Base-by-base conservation (phyloP, 2,329 filamentous ascomycete genomes). In the Nothophoma quercina region DNA sequence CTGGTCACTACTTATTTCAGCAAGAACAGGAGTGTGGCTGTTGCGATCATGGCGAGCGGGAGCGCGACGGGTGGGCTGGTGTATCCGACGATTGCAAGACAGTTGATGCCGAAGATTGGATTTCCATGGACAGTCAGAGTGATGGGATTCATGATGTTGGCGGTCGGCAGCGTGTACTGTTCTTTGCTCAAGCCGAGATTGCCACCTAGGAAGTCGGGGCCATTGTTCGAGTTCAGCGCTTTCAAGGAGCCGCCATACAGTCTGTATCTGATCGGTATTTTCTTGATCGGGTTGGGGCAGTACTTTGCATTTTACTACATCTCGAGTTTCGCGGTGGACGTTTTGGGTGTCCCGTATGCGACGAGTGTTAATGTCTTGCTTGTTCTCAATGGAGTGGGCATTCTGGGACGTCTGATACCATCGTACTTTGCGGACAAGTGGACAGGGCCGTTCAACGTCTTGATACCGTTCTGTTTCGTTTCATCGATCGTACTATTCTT, bases 121-220 rank as follows among this genome's bases (percentile, higher is more conserved):
- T 89, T 88, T 62, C 77, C 78, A 0, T 88, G 86, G 85, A 86
- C 87, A 0, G 79, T 87, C n/a, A 77, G 86, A 0, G 79, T 82
- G 0, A 78, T 88, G 56, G 86, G 82, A 0, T 81, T 89, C 43
- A 78, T 89, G 25, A 83, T 85, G 21, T 58, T 88, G 2, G 78
- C 73, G 0, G 75, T 73, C 0, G 68, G 76, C 0, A 48, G 55
- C 0, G 40, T 72, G 13, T 75, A 75, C 19, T 60, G 72, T n/a
- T 63, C 68, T 0, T 65, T 79, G 29, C 70, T 79, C 39, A 69
- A 69, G 12, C 75, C 77, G 2, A 62, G 78, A 4, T 55, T 80
- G 2, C 77, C 78, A 12, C 78, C 78, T 1, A 60, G 77, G 5
- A 76, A 72, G 41, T 71, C 70, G 2, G 78, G 77, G 0, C 76